phyloP scores from a whole-genome alignment of 2,329 filamentous ascomycete species.

The Davidsoniella eucalypti region DNA sequence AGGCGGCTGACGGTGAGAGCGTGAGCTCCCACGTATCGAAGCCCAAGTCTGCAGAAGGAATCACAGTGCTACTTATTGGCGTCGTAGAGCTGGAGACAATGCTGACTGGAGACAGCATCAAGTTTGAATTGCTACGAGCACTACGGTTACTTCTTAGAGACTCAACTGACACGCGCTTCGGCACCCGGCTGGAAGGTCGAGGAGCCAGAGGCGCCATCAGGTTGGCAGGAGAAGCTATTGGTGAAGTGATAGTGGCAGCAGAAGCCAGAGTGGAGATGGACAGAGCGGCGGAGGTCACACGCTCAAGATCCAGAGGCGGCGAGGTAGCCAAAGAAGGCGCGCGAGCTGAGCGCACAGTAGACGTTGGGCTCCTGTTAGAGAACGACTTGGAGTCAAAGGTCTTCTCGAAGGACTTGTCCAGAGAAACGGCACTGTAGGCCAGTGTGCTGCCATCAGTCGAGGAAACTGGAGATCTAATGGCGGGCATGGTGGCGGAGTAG shows the following conservation, averaged over 20 bases:
- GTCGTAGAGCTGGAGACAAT: background rate
- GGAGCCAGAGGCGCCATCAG: constrained; percentile 9
- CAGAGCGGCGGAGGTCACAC: constrained; percentile 10
- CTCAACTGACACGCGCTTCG: constrained; percentile 11
- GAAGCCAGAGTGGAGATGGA: constrained; percentile 9
- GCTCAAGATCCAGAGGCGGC: constrained; percentile 6
- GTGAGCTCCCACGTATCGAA: constrained; percentile 8
- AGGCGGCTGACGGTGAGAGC: background rate
- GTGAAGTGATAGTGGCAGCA: constrained; percentile 5
- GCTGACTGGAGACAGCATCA: background rate
- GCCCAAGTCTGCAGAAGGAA: constrained; percentile 3
- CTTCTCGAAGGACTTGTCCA: constrained; percentile 7
- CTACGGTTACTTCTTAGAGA: constrained; percentile 7
- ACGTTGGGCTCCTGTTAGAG: constrained; percentile 7
- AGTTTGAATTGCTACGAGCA: background rate
- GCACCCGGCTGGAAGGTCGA: constrained; percentile 10
- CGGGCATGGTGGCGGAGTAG: constrained; percentile 11
- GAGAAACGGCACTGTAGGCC: constrained; percentile 1
- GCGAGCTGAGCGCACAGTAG: constrained; percentile 6
- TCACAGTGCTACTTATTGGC: constrained; percentile 2
- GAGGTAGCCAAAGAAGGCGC: background rate
- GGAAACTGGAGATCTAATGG: constrained; percentile 2
- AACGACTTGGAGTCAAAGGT: constrained; percentile 3
- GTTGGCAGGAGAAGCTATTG: constrained; percentile 9
- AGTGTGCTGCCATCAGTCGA: constrained; percentile 3